Evolutionary conservation across 495 filamentous ascomycete species (phyloP).

Genomic region (Podospora anserina): DNA sequence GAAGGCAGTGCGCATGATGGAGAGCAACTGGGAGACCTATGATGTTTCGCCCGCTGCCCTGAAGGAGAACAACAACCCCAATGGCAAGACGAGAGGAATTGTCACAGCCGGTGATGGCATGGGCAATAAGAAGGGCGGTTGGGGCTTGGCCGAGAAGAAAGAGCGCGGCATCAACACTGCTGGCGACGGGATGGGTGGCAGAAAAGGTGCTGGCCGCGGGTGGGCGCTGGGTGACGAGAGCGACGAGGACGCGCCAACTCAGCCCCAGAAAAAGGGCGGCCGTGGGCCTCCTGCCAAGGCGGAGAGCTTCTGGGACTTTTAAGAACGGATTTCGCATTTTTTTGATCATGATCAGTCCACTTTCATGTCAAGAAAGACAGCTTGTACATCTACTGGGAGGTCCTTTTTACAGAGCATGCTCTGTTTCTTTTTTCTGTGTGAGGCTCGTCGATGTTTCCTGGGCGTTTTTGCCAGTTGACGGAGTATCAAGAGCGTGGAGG

Average conservation of each 20-base stretch:
- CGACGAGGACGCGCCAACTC: conserved; percentile 35
- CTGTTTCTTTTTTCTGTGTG: background rate
- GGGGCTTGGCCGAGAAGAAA: conserved; percentile 5
- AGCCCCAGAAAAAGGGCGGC: conserved; percentile 36
- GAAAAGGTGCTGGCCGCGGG: conserved; percentile 54
- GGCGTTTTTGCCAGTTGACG: background rate
- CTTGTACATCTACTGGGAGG: background rate
- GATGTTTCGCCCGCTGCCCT: conserved; percentile 57
- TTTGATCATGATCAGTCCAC: no score
- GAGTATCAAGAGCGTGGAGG: background rate
- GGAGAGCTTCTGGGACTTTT: conserved; percentile 56
- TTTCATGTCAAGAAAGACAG: background rate
- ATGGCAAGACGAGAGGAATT: conserved; percentile 29
- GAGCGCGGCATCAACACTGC: conserved; percentile 54
- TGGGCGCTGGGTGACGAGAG: conserved; percentile 62
- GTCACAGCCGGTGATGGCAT: conserved; percentile 68
- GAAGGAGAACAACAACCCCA: conserved; percentile 45
- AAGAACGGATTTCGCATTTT: conserved; percentile 14
- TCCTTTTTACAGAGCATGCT: background rate
- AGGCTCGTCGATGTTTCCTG: background rate
- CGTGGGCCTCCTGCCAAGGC: conserved; percentile 29
- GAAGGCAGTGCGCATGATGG: conserved; percentile 65
- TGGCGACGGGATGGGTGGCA: conserved; percentile 75
- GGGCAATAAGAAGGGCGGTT: conserved; percentile 62
- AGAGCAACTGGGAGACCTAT: conserved; percentile 60